Evolutionary conservation across 768 basidiomycete species (phyloP).

Genomic region (Xerocomellus amylosporus): DNA sequence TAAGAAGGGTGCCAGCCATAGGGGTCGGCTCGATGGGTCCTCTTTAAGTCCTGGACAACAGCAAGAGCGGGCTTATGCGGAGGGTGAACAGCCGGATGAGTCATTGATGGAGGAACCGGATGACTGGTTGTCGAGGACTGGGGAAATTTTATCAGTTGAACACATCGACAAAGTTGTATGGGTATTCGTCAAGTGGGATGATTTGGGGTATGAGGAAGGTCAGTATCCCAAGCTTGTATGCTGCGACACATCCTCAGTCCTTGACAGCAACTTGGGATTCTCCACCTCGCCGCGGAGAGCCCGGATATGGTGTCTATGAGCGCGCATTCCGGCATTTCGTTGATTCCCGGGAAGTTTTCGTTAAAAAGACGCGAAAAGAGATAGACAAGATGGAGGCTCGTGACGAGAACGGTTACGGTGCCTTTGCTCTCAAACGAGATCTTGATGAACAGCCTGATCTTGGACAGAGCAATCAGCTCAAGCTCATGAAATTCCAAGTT

Average conservation of each 20-base stretch:
- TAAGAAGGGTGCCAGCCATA: conserved; percentile 20
- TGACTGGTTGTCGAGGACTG: conserved; percentile 49
- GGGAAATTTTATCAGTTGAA: conserved; percentile 37
- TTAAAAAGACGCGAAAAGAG: conserved; percentile 47
- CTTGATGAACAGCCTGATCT: conserved; percentile 55
- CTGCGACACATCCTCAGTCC: neutral
- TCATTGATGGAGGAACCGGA: conserved; percentile 56
- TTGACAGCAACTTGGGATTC: conserved; percentile 87
- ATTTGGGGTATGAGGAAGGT: conserved; percentile 93
- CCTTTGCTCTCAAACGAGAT: conserved; percentile 42
- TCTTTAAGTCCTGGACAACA: conserved; percentile 23
- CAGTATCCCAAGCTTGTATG: conserved; percentile 18
- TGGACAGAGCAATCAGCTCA: conserved; percentile 60
- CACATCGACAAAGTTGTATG: conserved; percentile 67
- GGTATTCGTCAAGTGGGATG: conserved; percentile 92
- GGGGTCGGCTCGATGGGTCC: conserved; percentile 30
- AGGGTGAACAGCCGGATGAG: conserved; percentile 63
- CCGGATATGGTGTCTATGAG: conserved; percentile 61
- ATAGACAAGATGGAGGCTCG: conserved; percentile 51
- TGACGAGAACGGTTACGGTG: conserved; percentile 51
- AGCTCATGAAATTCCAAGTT: conserved; percentile 88
- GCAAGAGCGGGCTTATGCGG: conserved; percentile 42
- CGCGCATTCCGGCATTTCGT: conserved; percentile 68
- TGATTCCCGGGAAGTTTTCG: conserved; percentile 53
- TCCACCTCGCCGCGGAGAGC: conserved; percentile 61